A percentile compares a stretch with the other conserved stretches of the same genome.
These are phyloP conservation scores for Leccinum olivaceopallidum DNA, from an alignment of 768 basidiomycete species.

Conservation along the genomic window DNA sequence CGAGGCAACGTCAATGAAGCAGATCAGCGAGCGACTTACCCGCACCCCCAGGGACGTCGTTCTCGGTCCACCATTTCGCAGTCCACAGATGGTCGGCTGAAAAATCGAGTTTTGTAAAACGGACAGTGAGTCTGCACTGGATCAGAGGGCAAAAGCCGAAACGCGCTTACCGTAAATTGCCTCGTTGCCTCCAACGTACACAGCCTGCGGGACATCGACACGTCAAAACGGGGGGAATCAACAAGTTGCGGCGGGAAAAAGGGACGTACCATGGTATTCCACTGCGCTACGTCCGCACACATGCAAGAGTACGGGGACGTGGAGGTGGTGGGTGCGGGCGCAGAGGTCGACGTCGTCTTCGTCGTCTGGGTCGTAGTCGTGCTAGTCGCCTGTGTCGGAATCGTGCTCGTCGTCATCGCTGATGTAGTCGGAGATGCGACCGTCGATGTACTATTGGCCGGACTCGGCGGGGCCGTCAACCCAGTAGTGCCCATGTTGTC, in stretches of 20 bases:
- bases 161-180: conserved; percentile 41
- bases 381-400: not conserved
- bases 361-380: not conserved
- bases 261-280: conserved; percentile 35
- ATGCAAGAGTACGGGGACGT: conserved; percentile 28
- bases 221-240: not conserved
- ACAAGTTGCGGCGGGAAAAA: not conserved
- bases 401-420: not conserved
- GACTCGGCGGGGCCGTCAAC: conserved; percentile 19
- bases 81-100: conserved; percentile 49
- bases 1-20: not conserved
- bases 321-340: conserved; percentile 9
- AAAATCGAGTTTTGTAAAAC: not conserved
- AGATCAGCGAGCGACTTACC: conserved; percentile 9
- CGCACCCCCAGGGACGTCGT: conserved; percentile 35
- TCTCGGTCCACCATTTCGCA: conserved; percentile 52
- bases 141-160: not conserved
- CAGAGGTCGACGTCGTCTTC: conserved; percentile 1
- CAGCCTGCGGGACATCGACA: conserved; percentile 13
- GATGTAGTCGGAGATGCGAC: not conserved
- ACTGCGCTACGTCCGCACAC: conserved; percentile 44
- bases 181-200: conserved; percentile 39
- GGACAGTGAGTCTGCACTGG: not conserved
- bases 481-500: conserved; percentile 53
- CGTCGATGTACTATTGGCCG: conserved; percentile 19